phyloP scores from a whole-genome alignment of 2,329 filamentous ascomycete species.

The Lojkania enalia region DNA sequence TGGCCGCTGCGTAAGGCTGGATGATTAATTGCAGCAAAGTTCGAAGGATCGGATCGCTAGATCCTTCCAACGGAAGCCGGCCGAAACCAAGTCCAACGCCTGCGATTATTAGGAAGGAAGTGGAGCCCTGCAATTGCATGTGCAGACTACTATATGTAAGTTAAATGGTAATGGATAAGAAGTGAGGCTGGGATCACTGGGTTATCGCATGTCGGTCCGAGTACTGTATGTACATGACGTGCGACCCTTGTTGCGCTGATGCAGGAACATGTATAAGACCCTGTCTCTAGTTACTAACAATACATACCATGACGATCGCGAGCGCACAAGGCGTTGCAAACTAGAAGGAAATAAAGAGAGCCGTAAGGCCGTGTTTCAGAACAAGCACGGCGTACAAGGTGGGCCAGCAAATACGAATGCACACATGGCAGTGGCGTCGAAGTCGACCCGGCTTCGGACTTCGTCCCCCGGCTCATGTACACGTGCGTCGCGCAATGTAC shows the following conservation, averaged over 20 bases:
- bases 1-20: too few relatives aligned
- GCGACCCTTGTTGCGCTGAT: not conserved
- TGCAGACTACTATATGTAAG: too few relatives aligned
- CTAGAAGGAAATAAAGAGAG: not conserved
- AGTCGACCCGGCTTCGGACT: not conserved
- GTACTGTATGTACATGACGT: too few relatives aligned
- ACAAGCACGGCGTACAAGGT: not conserved
- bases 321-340: not conserved
- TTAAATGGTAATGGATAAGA: too few relatives aligned
- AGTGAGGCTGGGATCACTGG: too few relatives aligned
- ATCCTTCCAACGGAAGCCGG: too few relatives aligned
- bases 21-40: too few relatives aligned
- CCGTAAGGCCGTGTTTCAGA: not conserved
- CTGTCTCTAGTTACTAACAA: not conserved
- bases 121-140: too few relatives aligned
- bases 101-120: too few relatives aligned
- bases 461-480: not conserved
- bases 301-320: not conserved
- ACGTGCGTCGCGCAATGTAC: not conserved
- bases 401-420: not conserved
- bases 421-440: conserved; percentile 1
- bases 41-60: not conserved
- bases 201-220: too few relatives aligned
- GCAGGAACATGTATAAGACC: not conserved
- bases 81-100: too few relatives aligned